A percentile compares a stretch with the other conserved stretches of the same genome.
These are phyloP conservation scores for Avena atlantica DNA, from an alignment of 176 grass and related monocot genomes.

Conservation along the genomic window DNA sequence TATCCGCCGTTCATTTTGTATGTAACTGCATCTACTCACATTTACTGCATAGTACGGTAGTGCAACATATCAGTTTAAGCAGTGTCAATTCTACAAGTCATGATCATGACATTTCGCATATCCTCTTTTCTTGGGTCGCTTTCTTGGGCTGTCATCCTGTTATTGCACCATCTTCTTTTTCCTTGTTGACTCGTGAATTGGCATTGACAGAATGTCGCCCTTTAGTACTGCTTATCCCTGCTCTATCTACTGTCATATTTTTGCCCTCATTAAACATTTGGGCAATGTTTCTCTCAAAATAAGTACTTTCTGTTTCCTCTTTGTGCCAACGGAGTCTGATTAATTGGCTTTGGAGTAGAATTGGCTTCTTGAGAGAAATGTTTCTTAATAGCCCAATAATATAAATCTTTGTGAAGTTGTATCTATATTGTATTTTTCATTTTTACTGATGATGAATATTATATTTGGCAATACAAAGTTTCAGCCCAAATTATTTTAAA, in stretches of 20 bases:
- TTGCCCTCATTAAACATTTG: not conserved
- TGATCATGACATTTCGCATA: constrained; percentile 7
- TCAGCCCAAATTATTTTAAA: constrained; percentile 15
- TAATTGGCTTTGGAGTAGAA: constrained; percentile 1
- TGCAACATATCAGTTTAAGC: not conserved
- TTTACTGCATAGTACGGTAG: constrained; percentile 3
- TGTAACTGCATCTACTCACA: constrained; percentile 27
- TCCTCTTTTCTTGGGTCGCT: constrained; percentile 1
- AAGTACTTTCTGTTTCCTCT: not conserved
- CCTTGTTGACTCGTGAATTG: not conserved
- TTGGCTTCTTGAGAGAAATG: not conserved
- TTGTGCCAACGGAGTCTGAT: not conserved
- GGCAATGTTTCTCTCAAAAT: not conserved
- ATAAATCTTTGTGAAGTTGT: constrained; percentile 15
- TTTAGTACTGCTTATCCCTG: constrained; percentile 18
- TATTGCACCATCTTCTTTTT: not conserved
- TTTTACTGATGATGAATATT: not conserved
- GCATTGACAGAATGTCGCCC: not conserved
- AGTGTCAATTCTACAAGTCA: not conserved
- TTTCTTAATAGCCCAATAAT: constrained; percentile 4
- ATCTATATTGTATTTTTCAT: not conserved
- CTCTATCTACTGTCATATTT: not conserved
- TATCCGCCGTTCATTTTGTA: constrained; percentile 1
- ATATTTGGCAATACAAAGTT: not conserved
- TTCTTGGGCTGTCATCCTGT: constrained; percentile 14